These are phyloP conservation scores for Erodium chrysanthum DNA, from an alignment of 441 rosid species.

Conservation along the genomic window DNA sequence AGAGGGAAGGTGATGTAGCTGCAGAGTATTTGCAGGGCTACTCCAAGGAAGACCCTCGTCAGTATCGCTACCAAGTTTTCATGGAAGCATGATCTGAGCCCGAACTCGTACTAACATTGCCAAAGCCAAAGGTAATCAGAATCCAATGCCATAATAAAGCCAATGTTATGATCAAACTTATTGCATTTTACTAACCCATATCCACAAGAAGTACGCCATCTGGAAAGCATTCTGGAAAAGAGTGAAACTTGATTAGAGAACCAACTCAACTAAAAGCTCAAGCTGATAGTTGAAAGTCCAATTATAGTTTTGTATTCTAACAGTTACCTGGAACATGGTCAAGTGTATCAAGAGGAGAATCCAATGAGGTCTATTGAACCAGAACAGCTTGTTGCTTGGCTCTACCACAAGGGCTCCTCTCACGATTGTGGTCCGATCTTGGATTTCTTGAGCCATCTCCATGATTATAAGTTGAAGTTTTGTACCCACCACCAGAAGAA, in stretches of 20 bases:
- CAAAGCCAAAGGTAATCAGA: too few relatives aligned
- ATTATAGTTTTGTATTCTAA: too few relatives aligned
- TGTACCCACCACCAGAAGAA: constrained; percentile 40
- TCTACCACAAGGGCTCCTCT: constrained; percentile 48
- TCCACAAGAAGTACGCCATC: constrained; percentile 50
- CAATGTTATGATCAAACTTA: too few relatives aligned
- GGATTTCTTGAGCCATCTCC: constrained; percentile 50
- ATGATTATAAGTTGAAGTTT: constrained; percentile 44
- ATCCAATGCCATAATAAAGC: too few relatives aligned
- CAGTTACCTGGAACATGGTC: constrained; percentile 36
- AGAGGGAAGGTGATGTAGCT: constrained; percentile 65
- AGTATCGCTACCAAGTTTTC: constrained; percentile 25
- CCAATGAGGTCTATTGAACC: constrained; percentile 52
- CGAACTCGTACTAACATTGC: constrained; percentile 35
- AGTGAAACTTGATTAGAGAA: not conserved
- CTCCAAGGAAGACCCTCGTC: constrained; percentile 32
- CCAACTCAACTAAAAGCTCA: too few relatives aligned
- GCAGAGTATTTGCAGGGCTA: constrained; percentile 40
- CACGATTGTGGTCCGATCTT: constrained; percentile 31
- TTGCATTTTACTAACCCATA: constrained; percentile 32
- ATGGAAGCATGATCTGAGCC: constrained; percentile 40
- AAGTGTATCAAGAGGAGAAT: constrained; percentile 42
- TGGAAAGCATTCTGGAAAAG: constrained; percentile 49
- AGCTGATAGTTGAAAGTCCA: too few relatives aligned
- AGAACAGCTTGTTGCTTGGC: constrained; percentile 45